These are phyloP conservation scores for Parathielavia hyrcaniae DNA, from an alignment of 495 filamentous ascomycete species.

Conservation along the genomic window DNA sequence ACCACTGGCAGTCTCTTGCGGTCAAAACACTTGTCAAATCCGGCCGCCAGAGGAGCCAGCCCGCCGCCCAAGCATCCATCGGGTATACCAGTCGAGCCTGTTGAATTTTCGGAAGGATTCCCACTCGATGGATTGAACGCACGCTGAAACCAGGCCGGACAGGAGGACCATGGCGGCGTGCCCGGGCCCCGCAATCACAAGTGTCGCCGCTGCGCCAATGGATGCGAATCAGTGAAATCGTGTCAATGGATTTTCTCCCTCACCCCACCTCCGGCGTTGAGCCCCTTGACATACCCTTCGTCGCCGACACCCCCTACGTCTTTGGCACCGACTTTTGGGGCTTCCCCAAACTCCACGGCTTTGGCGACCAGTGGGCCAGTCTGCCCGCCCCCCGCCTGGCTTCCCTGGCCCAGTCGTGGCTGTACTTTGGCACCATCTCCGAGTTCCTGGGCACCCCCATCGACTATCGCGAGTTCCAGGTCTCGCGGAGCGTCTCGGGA, in stretches of 20 bases:
- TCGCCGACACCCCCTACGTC: constrained; percentile 24
- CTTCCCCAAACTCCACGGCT: constrained; percentile 25
- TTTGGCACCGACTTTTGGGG: constrained; percentile 27
- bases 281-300: constrained; percentile 24
- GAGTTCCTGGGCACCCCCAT: constrained; percentile 26
- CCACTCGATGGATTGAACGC: neutral
- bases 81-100: neutral
- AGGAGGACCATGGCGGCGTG: constrained; percentile 16
- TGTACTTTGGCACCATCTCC: constrained; percentile 26
- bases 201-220: constrained; percentile 7
- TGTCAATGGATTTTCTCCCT: constrained; percentile 27
- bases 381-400: constrained; percentile 23
- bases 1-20: too few species aligned
- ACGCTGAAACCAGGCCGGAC: neutral
- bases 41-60: neutral
- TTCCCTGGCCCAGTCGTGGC: constrained; percentile 26
- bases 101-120: neutral
- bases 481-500: constrained; percentile 16
- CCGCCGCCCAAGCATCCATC: neutral
- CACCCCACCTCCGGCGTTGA: constrained; percentile 22
- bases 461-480: constrained; percentile 22
- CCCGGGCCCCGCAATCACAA: constrained; percentile 12
- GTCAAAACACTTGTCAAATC: too few species aligned
- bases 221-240: constrained; percentile 1
- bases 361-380: constrained; percentile 26